Conservation (phyloP, 768 basidiomycete genomes). For the Rhodotorula sphaerocarpa region DNA sequence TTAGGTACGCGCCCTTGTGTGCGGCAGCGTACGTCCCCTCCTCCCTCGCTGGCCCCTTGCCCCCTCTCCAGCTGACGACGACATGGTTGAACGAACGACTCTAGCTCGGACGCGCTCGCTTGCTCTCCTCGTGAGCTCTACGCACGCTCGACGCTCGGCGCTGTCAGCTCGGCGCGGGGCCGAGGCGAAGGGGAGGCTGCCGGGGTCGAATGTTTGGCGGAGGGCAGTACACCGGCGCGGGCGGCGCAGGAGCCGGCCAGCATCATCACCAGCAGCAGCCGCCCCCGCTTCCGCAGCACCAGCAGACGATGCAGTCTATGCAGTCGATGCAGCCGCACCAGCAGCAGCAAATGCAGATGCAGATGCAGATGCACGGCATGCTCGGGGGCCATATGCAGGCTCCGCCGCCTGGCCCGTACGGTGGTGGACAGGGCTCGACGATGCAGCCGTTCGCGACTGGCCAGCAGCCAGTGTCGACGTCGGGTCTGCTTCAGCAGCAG, state of each 20-base stretch:
- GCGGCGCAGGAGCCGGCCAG: background rate
- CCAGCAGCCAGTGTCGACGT: background rate
- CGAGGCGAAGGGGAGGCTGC: background rate
- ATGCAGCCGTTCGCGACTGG: too few species aligned
- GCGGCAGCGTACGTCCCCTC: too few species aligned
- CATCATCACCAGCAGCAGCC: background rate
- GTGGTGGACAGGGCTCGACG: background rate
- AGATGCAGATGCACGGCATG: background rate
- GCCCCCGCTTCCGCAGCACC: too few species aligned
- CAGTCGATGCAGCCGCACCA: background rate
- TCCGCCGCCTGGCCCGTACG: background rate
- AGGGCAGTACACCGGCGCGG: too few species aligned
- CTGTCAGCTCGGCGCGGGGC: background rate
- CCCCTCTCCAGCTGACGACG: too few species aligned
- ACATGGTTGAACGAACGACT: too few species aligned
- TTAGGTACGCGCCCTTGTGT: too few species aligned
- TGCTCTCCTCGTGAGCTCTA: too few species aligned
- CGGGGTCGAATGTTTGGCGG: background rate
- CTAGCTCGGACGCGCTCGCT: too few species aligned
- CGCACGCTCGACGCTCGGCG: too few species aligned
- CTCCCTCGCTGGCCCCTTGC: too few species aligned
- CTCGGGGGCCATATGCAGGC: background rate
- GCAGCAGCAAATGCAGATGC: slow-evolving; percentile 4
- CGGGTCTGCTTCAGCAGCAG: slow-evolving; percentile 19
- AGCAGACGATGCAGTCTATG: too few species aligned